These are phyloP conservation scores for Cordia subcordata DNA, from an alignment of 257 asterid genomes.

Conservation along the genomic window DNA sequence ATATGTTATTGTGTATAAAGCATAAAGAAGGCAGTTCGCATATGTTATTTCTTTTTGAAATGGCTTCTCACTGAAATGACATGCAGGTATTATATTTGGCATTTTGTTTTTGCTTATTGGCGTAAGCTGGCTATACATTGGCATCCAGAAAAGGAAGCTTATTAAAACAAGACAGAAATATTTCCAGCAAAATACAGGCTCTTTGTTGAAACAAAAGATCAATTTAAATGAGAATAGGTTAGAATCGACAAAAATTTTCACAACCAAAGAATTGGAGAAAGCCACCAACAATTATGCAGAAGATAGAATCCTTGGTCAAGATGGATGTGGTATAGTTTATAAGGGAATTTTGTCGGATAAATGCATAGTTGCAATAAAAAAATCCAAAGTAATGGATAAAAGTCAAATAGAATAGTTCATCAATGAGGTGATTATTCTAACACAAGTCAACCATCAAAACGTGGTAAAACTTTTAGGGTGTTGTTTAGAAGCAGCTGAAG, in stretches of 20 bases:
- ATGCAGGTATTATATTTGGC: constrained; percentile 68
- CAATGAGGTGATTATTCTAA: constrained; percentile 68
- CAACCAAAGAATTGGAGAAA: constrained; percentile 49
- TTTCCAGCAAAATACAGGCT: too few species aligned
- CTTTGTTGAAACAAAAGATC: constrained; percentile 15
- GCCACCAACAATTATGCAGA: constrained; percentile 56
- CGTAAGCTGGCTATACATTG: constrained; percentile 47
- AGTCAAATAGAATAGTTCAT: constrained; percentile 65
- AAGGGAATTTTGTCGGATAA: constrained; percentile 56
- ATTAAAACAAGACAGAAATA: too few species aligned
- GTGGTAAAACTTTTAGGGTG: constrained; percentile 76
- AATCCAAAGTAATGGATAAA: constrained; percentile 49
- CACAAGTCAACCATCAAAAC: constrained; percentile 65
- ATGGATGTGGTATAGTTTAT: constrained; percentile 72
- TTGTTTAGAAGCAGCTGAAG: constrained; percentile 64
- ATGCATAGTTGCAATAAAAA: constrained; percentile 57
- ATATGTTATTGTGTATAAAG: too few species aligned
- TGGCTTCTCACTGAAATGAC: neutral
- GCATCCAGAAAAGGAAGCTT: constrained; percentile 22
- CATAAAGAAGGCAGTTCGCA: too few species aligned
- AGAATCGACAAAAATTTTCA: constrained; percentile 52
- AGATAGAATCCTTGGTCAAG: constrained; percentile 57
- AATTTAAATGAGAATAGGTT: constrained; percentile 35
- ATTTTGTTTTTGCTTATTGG: constrained; percentile 45
- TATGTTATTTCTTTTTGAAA: too few species aligned